Conservation (phyloP, 805 yeast genomes). For the Ogataea angusta region DNA sequence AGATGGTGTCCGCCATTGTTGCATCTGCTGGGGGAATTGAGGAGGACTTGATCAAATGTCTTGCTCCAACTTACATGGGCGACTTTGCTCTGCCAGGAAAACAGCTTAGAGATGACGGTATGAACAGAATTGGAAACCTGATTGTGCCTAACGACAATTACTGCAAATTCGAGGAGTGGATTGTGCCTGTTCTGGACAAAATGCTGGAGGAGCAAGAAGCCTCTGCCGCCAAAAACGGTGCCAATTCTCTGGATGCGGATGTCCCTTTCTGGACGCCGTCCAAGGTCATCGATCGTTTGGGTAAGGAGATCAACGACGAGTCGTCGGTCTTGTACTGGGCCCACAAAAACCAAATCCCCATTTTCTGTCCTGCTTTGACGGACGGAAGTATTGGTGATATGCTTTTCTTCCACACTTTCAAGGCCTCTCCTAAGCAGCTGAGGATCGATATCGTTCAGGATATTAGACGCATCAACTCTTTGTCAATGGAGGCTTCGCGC, state of each 20-base stretch:
- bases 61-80: constrained; percentile 95
- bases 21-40: constrained; percentile 99
- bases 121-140: constrained; percentile 96
- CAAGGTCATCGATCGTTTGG: constrained; percentile 84
- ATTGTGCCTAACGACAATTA: constrained; percentile 97
- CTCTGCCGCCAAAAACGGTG: constrained; percentile 51
- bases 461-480: constrained; percentile 83
- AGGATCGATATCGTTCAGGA: constrained; percentile 92
- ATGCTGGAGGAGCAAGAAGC: constrained; percentile 87
- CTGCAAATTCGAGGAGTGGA: constrained; percentile 98
- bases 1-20: constrained; percentile 91
- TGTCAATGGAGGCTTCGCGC: constrained; percentile 90
- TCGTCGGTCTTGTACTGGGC: constrained; percentile 96
- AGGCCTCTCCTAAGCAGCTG: constrained; percentile 84
- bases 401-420: constrained; percentile 98
- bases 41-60: constrained; percentile 93
- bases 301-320: constrained; percentile 93
- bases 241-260: constrained; percentile 59
- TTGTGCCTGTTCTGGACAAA: constrained; percentile 86
- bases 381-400: constrained; percentile 99
- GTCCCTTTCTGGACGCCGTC: constrained; percentile 92
- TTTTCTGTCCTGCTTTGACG: constrained; percentile 95
- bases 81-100: constrained; percentile 83
- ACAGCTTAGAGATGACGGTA: constrained; percentile 84
- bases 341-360: constrained; percentile 92